Evolutionary conservation across 2,329 filamentous ascomycete species (phyloP).

Genomic region (Pseudocercospora ulei): DNA sequence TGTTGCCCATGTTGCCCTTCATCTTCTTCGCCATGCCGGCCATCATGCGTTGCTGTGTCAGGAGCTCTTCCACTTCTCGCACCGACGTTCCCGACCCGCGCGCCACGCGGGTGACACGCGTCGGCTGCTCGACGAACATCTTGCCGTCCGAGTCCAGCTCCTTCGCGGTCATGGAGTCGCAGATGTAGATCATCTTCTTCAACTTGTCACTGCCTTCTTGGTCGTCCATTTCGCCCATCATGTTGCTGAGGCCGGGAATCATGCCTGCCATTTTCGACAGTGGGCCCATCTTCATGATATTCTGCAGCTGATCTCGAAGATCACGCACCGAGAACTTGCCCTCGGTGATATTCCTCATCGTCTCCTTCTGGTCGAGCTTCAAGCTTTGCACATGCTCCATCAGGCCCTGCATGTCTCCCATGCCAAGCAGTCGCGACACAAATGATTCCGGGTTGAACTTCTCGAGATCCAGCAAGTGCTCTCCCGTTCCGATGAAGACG

Average conservation of each 20-base stretch:
- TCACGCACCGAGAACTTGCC: slow-evolving; percentile 94
- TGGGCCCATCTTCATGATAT: slow-evolving; percentile 99
- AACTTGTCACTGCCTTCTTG: slow-evolving; percentile 89
- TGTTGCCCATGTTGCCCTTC: slow-evolving; percentile 94
- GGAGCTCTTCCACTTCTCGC: slow-evolving; percentile 83
- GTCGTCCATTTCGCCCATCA: slow-evolving; percentile 95
- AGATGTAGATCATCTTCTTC: slow-evolving; percentile 98
- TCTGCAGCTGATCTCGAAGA: slow-evolving; percentile 84
- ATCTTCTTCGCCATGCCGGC: slow-evolving; percentile 98
- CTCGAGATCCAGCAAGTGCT: slow-evolving; percentile 93
- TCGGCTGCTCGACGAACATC: slow-evolving; percentile 83
- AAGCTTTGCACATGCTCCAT: slow-evolving; percentile 94
- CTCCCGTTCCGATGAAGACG: slow-evolving; percentile 93
- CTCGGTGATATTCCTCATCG: slow-evolving; percentile 96
- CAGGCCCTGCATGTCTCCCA: slow-evolving; percentile 91
- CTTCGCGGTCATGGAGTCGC: slow-evolving; percentile 93
- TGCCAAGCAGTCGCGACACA: slow-evolving; percentile 84
- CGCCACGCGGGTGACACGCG: slow-evolving; percentile 83
- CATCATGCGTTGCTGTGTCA: slow-evolving; percentile 99
- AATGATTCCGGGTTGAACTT: slow-evolving; percentile 88
- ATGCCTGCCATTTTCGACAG: slow-evolving; percentile 96
- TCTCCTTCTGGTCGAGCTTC: slow-evolving; percentile 95
- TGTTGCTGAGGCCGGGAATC: slow-evolving; percentile 87
- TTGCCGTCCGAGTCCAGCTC: slow-evolving; percentile 94
- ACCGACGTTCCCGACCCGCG: slow-evolving; percentile 84